Base-by-base conservation (phyloP, 768 basidiomycete species). In the Rhodotorula kratochvilovae region DNA sequence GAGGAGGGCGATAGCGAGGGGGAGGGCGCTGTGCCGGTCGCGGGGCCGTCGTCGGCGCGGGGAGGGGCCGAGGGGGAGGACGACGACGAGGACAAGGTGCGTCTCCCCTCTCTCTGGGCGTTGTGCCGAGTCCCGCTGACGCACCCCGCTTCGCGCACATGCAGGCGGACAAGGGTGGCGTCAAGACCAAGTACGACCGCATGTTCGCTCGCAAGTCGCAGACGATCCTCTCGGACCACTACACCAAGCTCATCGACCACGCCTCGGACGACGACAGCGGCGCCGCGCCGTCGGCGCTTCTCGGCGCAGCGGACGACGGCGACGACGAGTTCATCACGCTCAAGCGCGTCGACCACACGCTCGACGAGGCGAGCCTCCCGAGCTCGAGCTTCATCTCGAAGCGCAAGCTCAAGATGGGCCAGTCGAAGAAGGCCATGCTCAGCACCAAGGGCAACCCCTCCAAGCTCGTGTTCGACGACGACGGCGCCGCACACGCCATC, bases 141-240 rank as follows among this genome's bases (percentile, higher is more conserved):
- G 8, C 17, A 5, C 12, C 6, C 25, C 11, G 23, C 35, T 3
- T 55, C 35, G 8, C 27, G 17, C 36, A 23, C 58, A n/a, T n/a
- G n/a, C n/a, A 55, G 31, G 29, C 27, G 25, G 65, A 57, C 53
- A 58, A 48, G 56, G 31, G 23, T 68, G 71, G 68, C 39, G 66
- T 67, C 67, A 69, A 76, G 73, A 97, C 95, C 5, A 97, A 95
- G 81, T 96, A 97, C 80, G 95, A 97, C 80, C 87, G 91, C 63
- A 97, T 99, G 93, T 98, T 97, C 79, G 90, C 90, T 78, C 87
- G 94, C 67, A 95, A 91, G 80, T 97, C 96, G 79, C 94, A 96
- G 80, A 89, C 87, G 73, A 88, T 97, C 60, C 85, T 97, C 43
- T 92, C 93, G 0, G 86, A 88, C 70, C 93, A 96, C 80, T 97